Base-by-base conservation (phyloP, 176 grass and related monocot genomes). In the Puccinellia tenuiflora region DNA sequence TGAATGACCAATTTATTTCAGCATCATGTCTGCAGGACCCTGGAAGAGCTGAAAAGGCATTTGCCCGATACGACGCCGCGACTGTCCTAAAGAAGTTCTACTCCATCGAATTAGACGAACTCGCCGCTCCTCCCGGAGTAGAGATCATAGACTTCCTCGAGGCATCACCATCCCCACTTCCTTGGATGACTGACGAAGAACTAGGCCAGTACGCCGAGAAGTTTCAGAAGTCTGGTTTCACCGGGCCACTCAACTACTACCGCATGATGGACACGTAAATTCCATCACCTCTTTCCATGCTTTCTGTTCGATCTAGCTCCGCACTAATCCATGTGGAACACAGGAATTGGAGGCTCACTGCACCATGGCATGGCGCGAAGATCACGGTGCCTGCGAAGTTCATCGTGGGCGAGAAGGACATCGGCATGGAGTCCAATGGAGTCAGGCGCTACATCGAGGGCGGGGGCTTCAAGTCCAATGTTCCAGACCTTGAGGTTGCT, bases 211-310 rank as follows among this genome's bases (percentile, higher is more conserved):
- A 77, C 16, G 87, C 79, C 0, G 60, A 86, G 5, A 92, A 95
- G 46, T 95, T 95, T 65, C 37, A 90, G 50, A 95, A 95, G 38
- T 63, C 85, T 55, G 93, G 90, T 30, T 92, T 95, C 83, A 95
- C 87, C 10, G 90, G 87, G n/a, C 82, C 93, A 11, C 77, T 90
- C 34, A 95, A 92, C 88, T 86, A 92, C 83, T 94, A 92, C 79
- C 85, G 90, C 67, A 73, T 80, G 79, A 21, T 92, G 5, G 90
- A 86, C 62, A 86, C 6, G 90, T 90, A 88, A 86, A 33, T 28
- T 42, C 69, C 26, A 13, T 15, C 21, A 1, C 21, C 10, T 29
- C 5, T 39, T 8, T 62, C 6, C 5, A 17, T 7, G 4, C 2
- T 42, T 43, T 81, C 15, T 46, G 14, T 76, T 66, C 16, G 5